phyloP scores from a whole-genome alignment of 176 grass and related monocot genomes.

The Phoenix dactylifera region DNA sequence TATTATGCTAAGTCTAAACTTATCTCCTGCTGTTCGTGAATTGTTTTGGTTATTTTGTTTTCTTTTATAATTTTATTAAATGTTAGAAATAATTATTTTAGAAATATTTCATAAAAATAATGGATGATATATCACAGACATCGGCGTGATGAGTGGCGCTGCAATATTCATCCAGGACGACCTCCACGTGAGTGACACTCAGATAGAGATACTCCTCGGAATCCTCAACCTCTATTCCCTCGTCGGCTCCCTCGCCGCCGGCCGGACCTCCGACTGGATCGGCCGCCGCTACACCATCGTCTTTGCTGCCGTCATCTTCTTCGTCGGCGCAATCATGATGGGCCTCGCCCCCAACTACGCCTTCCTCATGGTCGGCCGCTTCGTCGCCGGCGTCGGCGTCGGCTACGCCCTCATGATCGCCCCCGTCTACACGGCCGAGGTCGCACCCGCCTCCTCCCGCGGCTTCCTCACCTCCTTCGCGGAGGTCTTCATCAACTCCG shows the following conservation, averaged over 20 bases:
- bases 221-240: slow-evolving; percentile 84
- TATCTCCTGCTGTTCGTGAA: too few relatives aligned
- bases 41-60: too few relatives aligned
- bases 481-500: slow-evolving; percentile 74
- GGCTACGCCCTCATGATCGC: slow-evolving; percentile 79
- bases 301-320: slow-evolving; percentile 67
- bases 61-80: neutral
- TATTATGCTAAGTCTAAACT: too few relatives aligned
- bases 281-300: slow-evolving; percentile 87
- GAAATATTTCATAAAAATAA: too few relatives aligned
- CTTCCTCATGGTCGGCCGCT: slow-evolving; percentile 61
- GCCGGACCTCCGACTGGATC: slow-evolving; percentile 75
- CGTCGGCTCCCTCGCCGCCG: slow-evolving; percentile 66
- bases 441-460: slow-evolving; percentile 56
- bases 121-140: slow-evolving; percentile 21
- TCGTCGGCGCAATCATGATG: slow-evolving; percentile 62
- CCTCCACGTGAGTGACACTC: slow-evolving; percentile 42
- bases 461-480: slow-evolving; percentile 77
- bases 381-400: slow-evolving; percentile 80
- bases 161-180: slow-evolving; percentile 56
- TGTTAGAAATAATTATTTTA: too few relatives aligned
- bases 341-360: slow-evolving; percentile 50
- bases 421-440: slow-evolving; percentile 76
- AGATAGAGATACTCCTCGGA: slow-evolving; percentile 76
- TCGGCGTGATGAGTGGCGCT: slow-evolving; percentile 85